Evolutionary conservation across 2,329 filamentous ascomycete species (phyloP), one percentile per base, ranked within the genome.

Genomic region (Talaromyces sp.): DNA sequence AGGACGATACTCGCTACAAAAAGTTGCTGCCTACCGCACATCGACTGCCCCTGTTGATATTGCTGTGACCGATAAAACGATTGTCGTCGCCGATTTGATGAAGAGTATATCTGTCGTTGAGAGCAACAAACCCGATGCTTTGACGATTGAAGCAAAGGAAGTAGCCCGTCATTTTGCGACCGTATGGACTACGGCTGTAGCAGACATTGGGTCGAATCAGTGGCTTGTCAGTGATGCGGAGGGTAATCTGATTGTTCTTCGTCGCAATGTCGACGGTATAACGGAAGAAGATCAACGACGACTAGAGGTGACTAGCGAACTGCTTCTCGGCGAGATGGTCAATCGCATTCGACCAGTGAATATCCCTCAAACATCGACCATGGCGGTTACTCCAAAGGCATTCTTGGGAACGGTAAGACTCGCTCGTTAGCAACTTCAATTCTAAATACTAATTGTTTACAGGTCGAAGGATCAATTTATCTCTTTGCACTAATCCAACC

Each of bases 381-480:
- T 91, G 8, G 82, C 89, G 29, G 88, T 97, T 7, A 81, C 89
- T 7, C 94, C 95, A 0, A 88, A 87, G 72, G 95, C 95, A 22
- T 97, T 98, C 74, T 79, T 98, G 61, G 93, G 87, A 66, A 98
- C 95, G 63, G 93, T 94, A 85, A 80, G 90, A 77, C 61, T 59
- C 7, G 10, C 27, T 7, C 15, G 15, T 2, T 3, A 36, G 5
- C 17, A 22, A 19, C 2, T 47, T 7, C 1, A 15, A 13, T 6
- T 11, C 7, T 34, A 7, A n/a, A 22, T 56, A n/a, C 53, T 56
- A 10, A 56, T 36, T 34, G 63, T n/a, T 69, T 38, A 40, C 70
- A 95, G 92, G 88, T 93, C 58, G 94, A 98, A 76, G 95, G 95
- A 29, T 90, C 90, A 0, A 89, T 99, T 58, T 97, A 97, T 77